Evolutionary conservation across 345 rosid genomes (phyloP).

Genomic region (Viola odorata): DNA sequence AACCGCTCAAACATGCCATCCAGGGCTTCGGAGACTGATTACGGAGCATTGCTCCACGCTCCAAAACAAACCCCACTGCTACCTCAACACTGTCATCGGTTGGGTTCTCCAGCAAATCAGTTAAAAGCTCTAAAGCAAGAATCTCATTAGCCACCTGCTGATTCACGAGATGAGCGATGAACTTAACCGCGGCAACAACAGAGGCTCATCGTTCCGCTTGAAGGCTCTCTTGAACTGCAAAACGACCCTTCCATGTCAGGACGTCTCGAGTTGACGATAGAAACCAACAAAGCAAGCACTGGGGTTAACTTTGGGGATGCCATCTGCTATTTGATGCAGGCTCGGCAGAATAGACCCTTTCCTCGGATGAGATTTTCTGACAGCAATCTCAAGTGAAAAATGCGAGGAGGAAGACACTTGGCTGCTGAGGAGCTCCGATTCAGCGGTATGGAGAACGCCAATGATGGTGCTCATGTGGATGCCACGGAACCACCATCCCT

Average conservation of each 20-base stretch:
- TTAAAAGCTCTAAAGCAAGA: slow-evolving; percentile 60
- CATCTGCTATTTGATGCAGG: slow-evolving; percentile 82
- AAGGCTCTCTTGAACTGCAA: slow-evolving; percentile 60
- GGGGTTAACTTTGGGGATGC: slow-evolving; percentile 80
- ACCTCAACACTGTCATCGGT: slow-evolving; percentile 22
- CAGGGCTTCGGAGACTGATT: slow-evolving; percentile 69
- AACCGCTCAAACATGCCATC: slow-evolving; percentile 70
- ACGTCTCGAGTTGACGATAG: slow-evolving; percentile 70
- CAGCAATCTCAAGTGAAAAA: slow-evolving; percentile 65
- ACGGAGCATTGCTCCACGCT: slow-evolving; percentile 76
- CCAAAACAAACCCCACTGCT: slow-evolving; percentile 75
- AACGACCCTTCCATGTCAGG: slow-evolving; percentile 76
- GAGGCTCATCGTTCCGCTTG: too few relatives aligned
- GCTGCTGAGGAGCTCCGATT: too few relatives aligned
- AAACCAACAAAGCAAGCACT: slow-evolving; percentile 71
- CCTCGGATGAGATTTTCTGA: slow-evolving; percentile 81
- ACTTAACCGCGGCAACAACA: neutral
- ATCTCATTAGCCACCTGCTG: slow-evolving; percentile 79
- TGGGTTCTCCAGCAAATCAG: slow-evolving; percentile 56
- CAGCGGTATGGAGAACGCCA: too few relatives aligned
- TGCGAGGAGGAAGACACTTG: too few relatives aligned
- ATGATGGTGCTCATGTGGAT: too few relatives aligned
- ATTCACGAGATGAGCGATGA: slow-evolving; percentile 77
- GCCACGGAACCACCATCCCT: too few relatives aligned
- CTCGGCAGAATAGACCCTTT: slow-evolving; percentile 75